Conservation (phyloP, 345 rosid genomes). For the Citrus unshiu region DNA sequence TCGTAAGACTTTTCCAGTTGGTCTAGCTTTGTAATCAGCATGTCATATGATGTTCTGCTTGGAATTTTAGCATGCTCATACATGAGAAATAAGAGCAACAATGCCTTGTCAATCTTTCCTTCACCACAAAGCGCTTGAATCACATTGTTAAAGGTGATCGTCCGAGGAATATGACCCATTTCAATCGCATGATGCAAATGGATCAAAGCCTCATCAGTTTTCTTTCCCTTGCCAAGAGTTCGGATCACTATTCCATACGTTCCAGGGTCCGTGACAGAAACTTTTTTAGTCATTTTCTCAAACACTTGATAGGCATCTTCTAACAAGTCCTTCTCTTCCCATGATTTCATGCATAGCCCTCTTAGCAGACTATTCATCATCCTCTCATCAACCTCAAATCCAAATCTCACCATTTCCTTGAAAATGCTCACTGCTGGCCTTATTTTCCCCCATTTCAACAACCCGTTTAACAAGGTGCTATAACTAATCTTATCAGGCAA, state of each 20-base stretch:
- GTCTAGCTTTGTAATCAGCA: conserved; percentile 44
- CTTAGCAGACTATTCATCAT: conserved; percentile 40
- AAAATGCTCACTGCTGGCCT: conserved; percentile 34
- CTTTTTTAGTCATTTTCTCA: conserved; percentile 32
- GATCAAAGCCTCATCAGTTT: conserved; percentile 34
- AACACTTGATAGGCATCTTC: conserved; percentile 44
- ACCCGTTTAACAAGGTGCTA: conserved; percentile 47
- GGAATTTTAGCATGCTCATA: conserved; percentile 30
- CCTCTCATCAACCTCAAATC: conserved; percentile 39
- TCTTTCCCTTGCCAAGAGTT: conserved; percentile 32
- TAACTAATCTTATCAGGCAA: conserved; percentile 46
- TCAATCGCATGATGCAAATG: conserved; percentile 28
- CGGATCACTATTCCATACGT: conserved; percentile 32
- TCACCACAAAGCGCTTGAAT: conserved; percentile 38
- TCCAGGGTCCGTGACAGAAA: conserved; percentile 10
- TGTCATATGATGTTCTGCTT: conserved; percentile 30
- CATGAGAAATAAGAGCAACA: conserved; percentile 35
- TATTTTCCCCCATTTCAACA: conserved; percentile 47
- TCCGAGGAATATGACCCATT: conserved; percentile 34
- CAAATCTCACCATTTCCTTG: conserved; percentile 41
- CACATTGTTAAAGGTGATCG: conserved; percentile 31
- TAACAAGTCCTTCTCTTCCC: conserved; percentile 30
- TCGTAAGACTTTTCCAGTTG: conserved; percentile 21
- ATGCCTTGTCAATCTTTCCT: conserved; percentile 40
- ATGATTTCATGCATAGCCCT: conserved; percentile 36